Evolutionary conservation across 140 eudicot species (phyloP).

Genomic region (Flaveria floridana): DNA sequence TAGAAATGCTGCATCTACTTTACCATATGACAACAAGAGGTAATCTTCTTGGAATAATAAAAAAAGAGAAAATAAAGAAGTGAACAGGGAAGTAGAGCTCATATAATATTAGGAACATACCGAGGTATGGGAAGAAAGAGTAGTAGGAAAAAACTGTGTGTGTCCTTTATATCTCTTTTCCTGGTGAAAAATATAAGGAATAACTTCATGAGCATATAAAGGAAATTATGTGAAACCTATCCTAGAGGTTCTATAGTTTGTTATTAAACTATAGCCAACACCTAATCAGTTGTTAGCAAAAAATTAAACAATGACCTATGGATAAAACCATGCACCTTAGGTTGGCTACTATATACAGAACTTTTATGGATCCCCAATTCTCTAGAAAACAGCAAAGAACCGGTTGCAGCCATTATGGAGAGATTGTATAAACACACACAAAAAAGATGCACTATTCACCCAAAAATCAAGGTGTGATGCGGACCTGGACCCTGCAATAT

Average conservation of each 20-base stretch:
- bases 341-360: constrained; percentile 35
- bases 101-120: constrained; percentile 35
- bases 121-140: constrained; percentile 49
- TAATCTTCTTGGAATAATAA: not conserved
- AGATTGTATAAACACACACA: constrained; percentile 23
- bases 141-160: constrained; percentile 28
- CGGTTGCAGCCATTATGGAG: constrained; percentile 52
- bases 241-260: constrained; percentile 13
- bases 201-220: not conserved
- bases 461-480: constrained; percentile 18
- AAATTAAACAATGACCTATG: constrained; percentile 23
- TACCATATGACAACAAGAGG: constrained; percentile 1
- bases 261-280: constrained; percentile 7
- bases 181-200: constrained; percentile 32
- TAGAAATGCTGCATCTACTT: not conserved
- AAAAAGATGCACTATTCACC: constrained; percentile 10
- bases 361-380: constrained; percentile 42
- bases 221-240: not conserved
- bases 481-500: constrained; percentile 27
- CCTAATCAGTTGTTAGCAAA: constrained; percentile 1
- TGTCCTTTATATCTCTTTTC: constrained; percentile 39
- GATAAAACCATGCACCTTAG: constrained; percentile 46
- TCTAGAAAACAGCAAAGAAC: constrained; percentile 49
- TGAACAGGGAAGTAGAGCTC: constrained; percentile 16
- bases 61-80: not conserved